Base-by-base conservation (phyloP, 179 eudicot genomes). In the Beta corolliflora region DNA sequence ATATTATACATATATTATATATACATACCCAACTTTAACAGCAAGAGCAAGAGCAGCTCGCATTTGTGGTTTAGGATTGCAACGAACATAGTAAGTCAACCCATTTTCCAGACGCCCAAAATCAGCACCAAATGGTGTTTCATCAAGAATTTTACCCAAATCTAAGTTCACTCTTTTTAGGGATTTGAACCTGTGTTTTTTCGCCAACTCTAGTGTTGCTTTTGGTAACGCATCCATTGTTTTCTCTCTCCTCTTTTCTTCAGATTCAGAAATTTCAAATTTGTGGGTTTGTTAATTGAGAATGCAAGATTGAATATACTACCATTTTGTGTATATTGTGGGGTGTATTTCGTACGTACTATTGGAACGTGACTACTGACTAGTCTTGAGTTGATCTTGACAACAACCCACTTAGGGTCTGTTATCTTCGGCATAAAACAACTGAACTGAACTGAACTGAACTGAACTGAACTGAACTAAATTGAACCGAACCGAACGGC, bases 21-120 rank as follows among this genome's bases (percentile, higher is more conserved):
- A 29, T 29, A 29, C 86, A 41, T 77, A 93, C 97, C 98, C 97
- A 77, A 88, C 91, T 81, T 91, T 93, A 73, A 93, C 94, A 23
- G 91, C 98, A 46, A 93, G 94, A 56, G 97, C 93, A 45, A 92
- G 92, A 79, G 97, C 93, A 66, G 98, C 97, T 44, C 98, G 81
- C 91, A 90, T 90, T 77, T 84, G 90, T 7, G 98, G 94, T 84
- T 91, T 93, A 16, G 93, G 88, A 73, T 92, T 93, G 72, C 84
- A 87, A 1, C 97, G 92, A 10, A 93, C 97, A 71, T 93, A 93
- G 86, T 92, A 92, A 77, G 80, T 82, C 72, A 93, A 88, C 3
- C 98, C 98, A 72, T 92, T 93, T 0, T 82, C 78, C 58, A 93
- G 92, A 79, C 61, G 79, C 44, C 98, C 97, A 78, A 85, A 85